phyloP scores from a whole-genome alignment of 106 monocot genomes.

The Dioscorea alata region DNA sequence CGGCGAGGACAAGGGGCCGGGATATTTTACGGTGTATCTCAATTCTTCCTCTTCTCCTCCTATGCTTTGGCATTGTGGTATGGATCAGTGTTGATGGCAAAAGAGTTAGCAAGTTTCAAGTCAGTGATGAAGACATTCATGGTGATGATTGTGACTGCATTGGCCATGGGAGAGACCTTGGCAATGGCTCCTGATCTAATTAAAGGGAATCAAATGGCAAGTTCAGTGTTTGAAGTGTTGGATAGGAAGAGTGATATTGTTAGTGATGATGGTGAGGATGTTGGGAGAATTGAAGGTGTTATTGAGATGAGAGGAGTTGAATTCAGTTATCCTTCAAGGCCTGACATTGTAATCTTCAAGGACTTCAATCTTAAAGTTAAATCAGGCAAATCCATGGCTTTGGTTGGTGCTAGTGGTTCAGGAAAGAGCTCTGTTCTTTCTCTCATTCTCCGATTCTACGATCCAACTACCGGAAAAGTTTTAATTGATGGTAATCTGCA shows the following conservation, averaged over 20 bases:
- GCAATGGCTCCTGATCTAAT: constrained; percentile 67
- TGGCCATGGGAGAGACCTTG: constrained; percentile 91
- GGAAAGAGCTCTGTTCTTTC: constrained; percentile 62
- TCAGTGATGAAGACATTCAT: constrained; percentile 98
- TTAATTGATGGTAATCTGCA: constrained; percentile 44
- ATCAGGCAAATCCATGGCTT: constrained; percentile 64
- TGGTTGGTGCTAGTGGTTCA: constrained; percentile 71
- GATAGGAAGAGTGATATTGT: constrained; percentile 56
- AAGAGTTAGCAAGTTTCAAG: constrained; percentile 81
- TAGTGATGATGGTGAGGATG: constrained; percentile 48
- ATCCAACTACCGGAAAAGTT: constrained; percentile 46
- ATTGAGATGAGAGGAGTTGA: constrained; percentile 59
- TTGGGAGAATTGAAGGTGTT: constrained; percentile 38
- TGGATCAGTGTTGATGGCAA: constrained; percentile 86
- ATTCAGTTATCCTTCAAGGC: constrained; percentile 62
- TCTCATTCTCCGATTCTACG: constrained; percentile 59
- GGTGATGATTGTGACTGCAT: constrained; percentile 89
- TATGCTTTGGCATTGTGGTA: constrained; percentile 93
- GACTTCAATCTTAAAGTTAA: constrained; percentile 48
- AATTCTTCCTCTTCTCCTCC: constrained; percentile 91
- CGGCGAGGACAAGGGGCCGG: constrained; percentile 80
- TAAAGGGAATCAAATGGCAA: constrained; percentile 75
- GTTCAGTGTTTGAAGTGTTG: constrained; percentile 66
- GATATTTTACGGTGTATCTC: constrained; percentile 81
- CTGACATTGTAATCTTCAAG: constrained; percentile 46